Percentiles rank a stretch among this genome's conserved stretches.
Evolutionary conservation across 768 basidiomycete species (phyloP).

Genomic region (Mrakia hoshinonis): DNA sequence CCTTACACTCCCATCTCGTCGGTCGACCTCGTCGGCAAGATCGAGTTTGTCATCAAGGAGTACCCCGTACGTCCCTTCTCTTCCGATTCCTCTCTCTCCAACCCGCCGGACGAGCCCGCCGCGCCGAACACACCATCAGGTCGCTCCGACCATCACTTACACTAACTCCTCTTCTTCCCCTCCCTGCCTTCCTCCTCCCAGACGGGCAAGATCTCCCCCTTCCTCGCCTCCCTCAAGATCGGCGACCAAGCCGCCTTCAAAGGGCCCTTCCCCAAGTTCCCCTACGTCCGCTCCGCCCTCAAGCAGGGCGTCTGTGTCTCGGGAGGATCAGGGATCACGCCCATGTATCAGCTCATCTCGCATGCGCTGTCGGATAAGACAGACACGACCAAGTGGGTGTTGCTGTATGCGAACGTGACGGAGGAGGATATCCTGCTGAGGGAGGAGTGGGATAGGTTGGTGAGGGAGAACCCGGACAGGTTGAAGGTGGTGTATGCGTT

Average conservation of each 20-base stretch:
- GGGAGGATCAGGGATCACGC: conserved; percentile 79
- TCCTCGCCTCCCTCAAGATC: conserved; percentile 67
- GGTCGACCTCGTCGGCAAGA: conserved; percentile 62
- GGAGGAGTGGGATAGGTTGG: conserved; percentile 34
- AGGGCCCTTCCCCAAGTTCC: conserved; percentile 73
- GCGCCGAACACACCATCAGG: not conserved
- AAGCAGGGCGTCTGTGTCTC: conserved; percentile 65
- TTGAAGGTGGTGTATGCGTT: no score
- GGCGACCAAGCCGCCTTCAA: conserved; percentile 80
- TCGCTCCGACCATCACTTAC: not conserved
- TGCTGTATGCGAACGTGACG: conserved; percentile 82
- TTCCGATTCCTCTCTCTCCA: not conserved
- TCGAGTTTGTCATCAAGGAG: conserved; percentile 75
- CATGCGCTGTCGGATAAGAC: conserved; percentile 44
- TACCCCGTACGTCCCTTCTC: conserved; percentile 40
- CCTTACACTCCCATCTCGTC: conserved; percentile 90
- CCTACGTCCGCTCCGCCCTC: not conserved
- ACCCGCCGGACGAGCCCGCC: not conserved
- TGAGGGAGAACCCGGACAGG: conserved; percentile 42
- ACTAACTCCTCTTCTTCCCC: no score
- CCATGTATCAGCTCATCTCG: conserved; percentile 48
- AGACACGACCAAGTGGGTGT: conserved; percentile 91
- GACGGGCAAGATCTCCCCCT: conserved; percentile 68
- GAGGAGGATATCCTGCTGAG: conserved; percentile 69
- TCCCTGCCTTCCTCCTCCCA: conserved; percentile 43